Evolutionary conservation across 495 filamentous ascomycete species (phyloP).

Genomic region (Paragyromitra xinjiangensis): DNA sequence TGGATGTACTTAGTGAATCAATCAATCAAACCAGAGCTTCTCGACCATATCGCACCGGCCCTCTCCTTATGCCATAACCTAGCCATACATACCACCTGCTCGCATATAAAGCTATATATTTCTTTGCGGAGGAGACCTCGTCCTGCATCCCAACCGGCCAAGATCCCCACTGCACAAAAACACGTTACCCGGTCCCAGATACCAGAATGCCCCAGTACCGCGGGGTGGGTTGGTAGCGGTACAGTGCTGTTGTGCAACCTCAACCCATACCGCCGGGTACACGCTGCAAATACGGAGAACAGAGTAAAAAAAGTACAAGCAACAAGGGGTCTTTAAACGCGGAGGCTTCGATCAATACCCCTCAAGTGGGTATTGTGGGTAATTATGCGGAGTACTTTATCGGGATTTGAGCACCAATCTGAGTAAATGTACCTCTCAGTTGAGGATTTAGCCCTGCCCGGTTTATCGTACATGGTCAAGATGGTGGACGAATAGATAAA

Average conservation of each 20-base stretch:
- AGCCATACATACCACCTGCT: neutral
- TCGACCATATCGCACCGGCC: too few relatives aligned
- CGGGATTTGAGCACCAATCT: neutral
- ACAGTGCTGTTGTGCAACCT: constrained; percentile 4
- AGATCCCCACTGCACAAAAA: neutral
- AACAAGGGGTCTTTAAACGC: neutral
- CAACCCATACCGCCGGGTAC: neutral
- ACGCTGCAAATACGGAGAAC: neutral
- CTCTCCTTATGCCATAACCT: too few relatives aligned
- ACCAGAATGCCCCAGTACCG: neutral
- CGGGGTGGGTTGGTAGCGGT: too few relatives aligned
- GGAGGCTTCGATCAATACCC: neutral
- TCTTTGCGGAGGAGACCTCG: neutral
- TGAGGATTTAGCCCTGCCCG: neutral
- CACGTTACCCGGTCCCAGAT: constrained; percentile 1
- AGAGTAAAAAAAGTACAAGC: constrained; percentile 12
- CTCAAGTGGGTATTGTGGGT: neutral
- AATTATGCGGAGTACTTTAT: neutral
- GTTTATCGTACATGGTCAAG: neutral
- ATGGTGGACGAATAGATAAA: neutral
- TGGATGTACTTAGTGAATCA: too few relatives aligned
- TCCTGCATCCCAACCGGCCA: neutral
- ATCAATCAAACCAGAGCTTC: too few relatives aligned
- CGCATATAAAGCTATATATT: neutral
- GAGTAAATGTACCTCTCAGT: neutral